phyloP scores from a whole-genome alignment of 805 yeast species.

The Lachancea mirantina region DNA sequence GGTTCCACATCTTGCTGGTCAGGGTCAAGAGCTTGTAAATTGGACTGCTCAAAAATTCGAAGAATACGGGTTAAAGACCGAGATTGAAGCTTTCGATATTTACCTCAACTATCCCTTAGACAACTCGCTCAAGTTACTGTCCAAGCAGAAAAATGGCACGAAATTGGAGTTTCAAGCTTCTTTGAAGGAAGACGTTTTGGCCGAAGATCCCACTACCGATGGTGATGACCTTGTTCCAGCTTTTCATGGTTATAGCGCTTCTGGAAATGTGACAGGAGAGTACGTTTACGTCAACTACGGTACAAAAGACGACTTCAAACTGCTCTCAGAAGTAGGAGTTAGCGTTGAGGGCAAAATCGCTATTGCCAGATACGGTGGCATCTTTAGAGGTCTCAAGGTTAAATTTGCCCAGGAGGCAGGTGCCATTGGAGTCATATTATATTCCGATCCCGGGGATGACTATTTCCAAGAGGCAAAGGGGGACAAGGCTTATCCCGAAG shows the following conservation, averaged over 20 bases:
- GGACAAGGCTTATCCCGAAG: slow-evolving; percentile 59
- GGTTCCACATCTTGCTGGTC: slow-evolving; percentile 54
- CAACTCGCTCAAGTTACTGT: slow-evolving; percentile 42
- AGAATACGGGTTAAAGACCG: slow-evolving; percentile 51
- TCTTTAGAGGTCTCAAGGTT: slow-evolving; percentile 69
- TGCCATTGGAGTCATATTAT: slow-evolving; percentile 58
- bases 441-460: slow-evolving; percentile 66
- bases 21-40: slow-evolving; percentile 41
- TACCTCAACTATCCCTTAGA: slow-evolving; percentile 57
- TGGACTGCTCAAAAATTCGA: slow-evolving; percentile 54
- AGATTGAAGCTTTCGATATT: slow-evolving; percentile 52
- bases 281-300: slow-evolving; percentile 68
- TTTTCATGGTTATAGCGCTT: slow-evolving; percentile 69
- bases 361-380: slow-evolving; percentile 56
- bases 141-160: slow-evolving; percentile 11
- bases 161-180: slow-evolving; percentile 43
- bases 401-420: slow-evolving; percentile 70
- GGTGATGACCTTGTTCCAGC: slow-evolving; percentile 52
- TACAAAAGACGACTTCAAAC: slow-evolving; percentile 48
- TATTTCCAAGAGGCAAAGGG: slow-evolving; percentile 48
- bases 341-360: slow-evolving; percentile 53
- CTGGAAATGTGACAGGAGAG: slow-evolving; percentile 64
- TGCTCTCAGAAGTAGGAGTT: slow-evolving; percentile 41
- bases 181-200: slow-evolving; percentile 44
- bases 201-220: slow-evolving; percentile 41